Evolutionary conservation across 1,284 basidiomycete genomes (phyloP), one percentile per base, ranked within the genome.

Genomic region (Ceratobasidium sp.): DNA sequence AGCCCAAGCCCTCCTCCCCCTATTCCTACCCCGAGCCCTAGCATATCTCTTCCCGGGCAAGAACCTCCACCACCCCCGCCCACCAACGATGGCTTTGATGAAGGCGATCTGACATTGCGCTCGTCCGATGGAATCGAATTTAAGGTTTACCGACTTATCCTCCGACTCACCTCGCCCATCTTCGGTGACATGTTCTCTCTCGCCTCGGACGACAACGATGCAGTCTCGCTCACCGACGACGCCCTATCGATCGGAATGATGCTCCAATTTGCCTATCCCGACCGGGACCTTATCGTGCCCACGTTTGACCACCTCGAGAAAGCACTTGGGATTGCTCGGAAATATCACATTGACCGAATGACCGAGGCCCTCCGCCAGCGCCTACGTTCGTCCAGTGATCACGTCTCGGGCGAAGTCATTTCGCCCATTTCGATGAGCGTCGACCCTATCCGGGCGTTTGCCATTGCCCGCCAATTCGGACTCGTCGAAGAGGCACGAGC

Each of bases 141-240:
- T 52, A 68, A 67, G 31, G 69, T 60, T 12, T 67, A 56, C 29
- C 40, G 69, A 17, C 25, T 45, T 43, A 53, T 72, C n/a, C 47
- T 72, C 25, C 32, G 53, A 20, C 47, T 70, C 2, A 69, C 71
- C 7, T 69, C 71, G 12, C 35, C 62, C 17, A 60, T 72, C 32
- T 72, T 69, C 32, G 20, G 49, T 15, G 55, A 65, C 55, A 72
- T 70, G 71, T 70, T 69, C 43, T 49, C 57, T 29, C 27, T 69
- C 12, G 68, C 45, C 20, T 27, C 49, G 10, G 53, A 29, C 27
- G 62, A 56, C n/a, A 31, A 42, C 25, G 8, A 8, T 47, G 15
- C 35, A 8, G 25, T 57, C 55, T 22, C 34, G 17, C 60, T 64
- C 45, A 52, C 31, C 20, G 60, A 64, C 60, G 60, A 64, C 27